phyloP scores from a whole-genome alignment of 2,329 filamentous ascomycete species.

The Madurella mycetomatis region DNA sequence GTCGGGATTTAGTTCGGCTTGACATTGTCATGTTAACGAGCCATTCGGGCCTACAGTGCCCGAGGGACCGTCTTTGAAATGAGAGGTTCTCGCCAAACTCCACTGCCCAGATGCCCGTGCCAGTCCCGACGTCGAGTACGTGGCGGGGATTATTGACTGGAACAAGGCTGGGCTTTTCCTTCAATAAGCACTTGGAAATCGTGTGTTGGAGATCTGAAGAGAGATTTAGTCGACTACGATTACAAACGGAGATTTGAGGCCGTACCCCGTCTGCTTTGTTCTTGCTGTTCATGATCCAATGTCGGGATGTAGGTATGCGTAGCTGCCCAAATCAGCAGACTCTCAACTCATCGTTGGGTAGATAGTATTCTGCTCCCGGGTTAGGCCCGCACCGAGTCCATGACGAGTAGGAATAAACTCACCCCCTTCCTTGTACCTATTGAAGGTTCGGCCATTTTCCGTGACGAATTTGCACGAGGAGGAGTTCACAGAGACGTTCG shows the following conservation, averaged over 20 bases:
- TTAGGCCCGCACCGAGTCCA: background rate
- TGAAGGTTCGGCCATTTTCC: slow-evolving; percentile 18
- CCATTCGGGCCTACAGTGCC: background rate
- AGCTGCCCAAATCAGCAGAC: background rate
- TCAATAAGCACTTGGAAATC: slow-evolving; percentile 15
- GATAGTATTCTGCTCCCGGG: slow-evolving; percentile 13
- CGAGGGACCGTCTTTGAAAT: too few relatives aligned
- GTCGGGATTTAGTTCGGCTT: slow-evolving; percentile 16
- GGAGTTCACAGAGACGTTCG: slow-evolving; percentile 11
- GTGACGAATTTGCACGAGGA: slow-evolving; percentile 17
- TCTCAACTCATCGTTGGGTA: slow-evolving; percentile 18
- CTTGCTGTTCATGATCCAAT: background rate
- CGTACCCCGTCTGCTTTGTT: slow-evolving; percentile 17
- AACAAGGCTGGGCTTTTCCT: slow-evolving; percentile 13
- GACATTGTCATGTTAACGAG: background rate
- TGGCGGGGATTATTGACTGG: slow-evolving; percentile 6
- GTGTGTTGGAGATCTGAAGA: slow-evolving; percentile 16
- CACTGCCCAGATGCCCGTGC: slow-evolving; percentile 22
- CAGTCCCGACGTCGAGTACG: slow-evolving; percentile 18
- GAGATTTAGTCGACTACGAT: background rate
- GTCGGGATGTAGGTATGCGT: background rate
- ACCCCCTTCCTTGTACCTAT: slow-evolving; percentile 21
- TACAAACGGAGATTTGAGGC: background rate
- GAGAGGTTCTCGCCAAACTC: slow-evolving; percentile 13
- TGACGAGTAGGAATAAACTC: background rate